Percentiles rank a stretch among this genome's conserved stretches.
phyloP scores from a whole-genome alignment of 1,284 basidiomycete species.

The Cronartium quercuum region DNA sequence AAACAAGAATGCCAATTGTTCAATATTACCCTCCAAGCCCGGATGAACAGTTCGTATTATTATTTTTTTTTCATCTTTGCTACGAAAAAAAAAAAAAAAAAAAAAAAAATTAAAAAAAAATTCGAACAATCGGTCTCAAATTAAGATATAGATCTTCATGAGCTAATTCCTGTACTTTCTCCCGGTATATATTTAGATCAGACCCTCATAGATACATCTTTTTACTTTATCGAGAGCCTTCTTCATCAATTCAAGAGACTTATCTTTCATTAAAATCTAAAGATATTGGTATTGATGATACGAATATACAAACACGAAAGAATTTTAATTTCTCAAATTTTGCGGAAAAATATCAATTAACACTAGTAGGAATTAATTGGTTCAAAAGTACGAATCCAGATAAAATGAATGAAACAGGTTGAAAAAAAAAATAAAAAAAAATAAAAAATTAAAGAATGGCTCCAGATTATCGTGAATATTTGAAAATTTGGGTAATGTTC shows the following conservation, averaged over 20 bases:
- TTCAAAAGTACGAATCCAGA: no score
- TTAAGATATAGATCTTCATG: no score
- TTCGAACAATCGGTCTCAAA: no score
- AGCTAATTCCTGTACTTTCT: no score
- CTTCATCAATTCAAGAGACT: neutral
- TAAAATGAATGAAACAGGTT: no score
- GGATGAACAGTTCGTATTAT: neutral
- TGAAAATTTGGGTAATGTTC: no score
- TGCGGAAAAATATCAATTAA: neutral
- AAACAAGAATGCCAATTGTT: neutral
- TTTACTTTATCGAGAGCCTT: neutral
- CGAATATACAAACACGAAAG: neutral
- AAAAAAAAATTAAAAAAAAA: no score
- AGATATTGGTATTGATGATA: neutral
- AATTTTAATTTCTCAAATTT: neutral
- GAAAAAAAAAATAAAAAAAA: no score
- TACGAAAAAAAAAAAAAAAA: no score
- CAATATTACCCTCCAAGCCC: neutral
- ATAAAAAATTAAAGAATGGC: no score
- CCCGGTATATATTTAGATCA: neutral
- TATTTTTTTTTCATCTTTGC: neutral
- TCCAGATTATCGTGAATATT: no score
- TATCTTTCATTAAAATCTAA: neutral
- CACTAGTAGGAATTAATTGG: neutral
- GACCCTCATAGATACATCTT: neutral